Percentiles rank a stretch among this genome's conserved stretches.
Conservation (phyloP, 1,139 yeast genomes). For the Candida glucosophila region DNA sequence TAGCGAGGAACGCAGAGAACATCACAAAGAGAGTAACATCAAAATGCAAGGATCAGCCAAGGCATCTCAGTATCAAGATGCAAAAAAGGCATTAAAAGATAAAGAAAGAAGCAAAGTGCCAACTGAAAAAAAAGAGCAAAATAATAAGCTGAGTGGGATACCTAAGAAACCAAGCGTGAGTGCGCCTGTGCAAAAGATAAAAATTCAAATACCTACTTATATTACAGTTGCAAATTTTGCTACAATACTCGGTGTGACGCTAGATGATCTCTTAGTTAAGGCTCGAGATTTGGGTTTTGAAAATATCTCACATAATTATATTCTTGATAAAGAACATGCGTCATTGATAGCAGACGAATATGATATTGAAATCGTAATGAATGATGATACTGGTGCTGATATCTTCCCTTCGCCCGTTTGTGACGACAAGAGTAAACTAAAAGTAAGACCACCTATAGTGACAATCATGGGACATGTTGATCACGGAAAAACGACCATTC, state of each 20-base stretch:
- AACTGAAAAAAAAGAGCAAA: constrained; percentile 1
- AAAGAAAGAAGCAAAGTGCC: constrained; percentile 6
- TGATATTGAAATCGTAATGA: constrained; percentile 59
- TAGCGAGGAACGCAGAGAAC: too few relatives aligned
- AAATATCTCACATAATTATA: constrained; percentile 65
- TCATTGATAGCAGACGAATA: constrained; percentile 82
- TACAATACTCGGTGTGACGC: constrained; percentile 56
- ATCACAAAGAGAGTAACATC: too few relatives aligned
- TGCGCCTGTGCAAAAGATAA: constrained; percentile 13
- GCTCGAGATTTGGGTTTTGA: constrained; percentile 69
- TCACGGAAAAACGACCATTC: constrained; percentile 93
- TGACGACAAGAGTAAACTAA: constrained; percentile 34
- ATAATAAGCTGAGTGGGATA: too few relatives aligned
- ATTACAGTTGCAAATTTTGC: constrained; percentile 72
- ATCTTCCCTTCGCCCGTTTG: constrained; percentile 39
- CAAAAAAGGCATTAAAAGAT: constrained; percentile 10
- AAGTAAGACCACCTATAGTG: constrained; percentile 83
- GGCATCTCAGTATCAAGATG: constrained; percentile 9
- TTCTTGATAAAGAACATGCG: constrained; percentile 81
- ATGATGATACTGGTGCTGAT: constrained; percentile 57
- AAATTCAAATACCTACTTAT: constrained; percentile 60
- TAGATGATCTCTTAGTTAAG: constrained; percentile 49
- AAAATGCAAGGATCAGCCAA: too few relatives aligned
- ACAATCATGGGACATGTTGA: constrained; percentile 99
- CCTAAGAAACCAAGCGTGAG: not conserved